Base-by-base conservation (phyloP, 2,329 filamentous ascomycete species). In the Aspergillus niger region DNA sequence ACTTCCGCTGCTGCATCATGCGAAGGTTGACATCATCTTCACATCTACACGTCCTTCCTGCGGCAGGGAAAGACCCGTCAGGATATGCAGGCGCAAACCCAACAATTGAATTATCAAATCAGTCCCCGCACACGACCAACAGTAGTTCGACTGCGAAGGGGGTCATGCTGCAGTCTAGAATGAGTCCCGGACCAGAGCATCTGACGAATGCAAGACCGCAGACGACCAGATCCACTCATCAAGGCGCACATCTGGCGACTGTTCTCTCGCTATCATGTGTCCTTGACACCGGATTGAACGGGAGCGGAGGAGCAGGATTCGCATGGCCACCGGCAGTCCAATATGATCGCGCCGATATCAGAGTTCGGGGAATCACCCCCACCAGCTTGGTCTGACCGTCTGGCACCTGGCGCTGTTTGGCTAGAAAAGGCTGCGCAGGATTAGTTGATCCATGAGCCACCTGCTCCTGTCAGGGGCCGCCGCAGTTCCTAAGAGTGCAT, bases 11-110 rank as follows among this genome's bases (percentile, higher is more conserved):
- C 53, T 63, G 58, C 63, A 69, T 62, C 63, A 58, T 61, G 61
- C 49, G 63, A 63, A 56, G 50, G 54, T 63, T 70, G 68, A 69
- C 67, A 70, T 69, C 67, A 67, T 63, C 57, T 59, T 70, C 60
- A 66, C 63, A 60, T 60, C 56, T 63, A 53, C 57, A 53, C 55
- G 51, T 53, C 56, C 55, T 57, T 61, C 56, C 48, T 53, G 53
- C 41, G 53, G 55, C 22, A 48, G 47, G 56, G 41, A 39, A 56
- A 55, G 55, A 32, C 59, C 57, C 56, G 66, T 67, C 66, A 68
- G 62, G 32, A 61, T 61, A 63, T 60, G 62, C 67, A 62, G 49
- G 47, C 53, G 41, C 53, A 57, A 59, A 55, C 51, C 64, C 58
- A 65, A 67, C 61, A 60, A 36, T 41, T 26, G 47, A 51, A 39